Base-by-base conservation (phyloP, 2,329 filamentous ascomycete genomes). In the Penicillium sp. region DNA sequence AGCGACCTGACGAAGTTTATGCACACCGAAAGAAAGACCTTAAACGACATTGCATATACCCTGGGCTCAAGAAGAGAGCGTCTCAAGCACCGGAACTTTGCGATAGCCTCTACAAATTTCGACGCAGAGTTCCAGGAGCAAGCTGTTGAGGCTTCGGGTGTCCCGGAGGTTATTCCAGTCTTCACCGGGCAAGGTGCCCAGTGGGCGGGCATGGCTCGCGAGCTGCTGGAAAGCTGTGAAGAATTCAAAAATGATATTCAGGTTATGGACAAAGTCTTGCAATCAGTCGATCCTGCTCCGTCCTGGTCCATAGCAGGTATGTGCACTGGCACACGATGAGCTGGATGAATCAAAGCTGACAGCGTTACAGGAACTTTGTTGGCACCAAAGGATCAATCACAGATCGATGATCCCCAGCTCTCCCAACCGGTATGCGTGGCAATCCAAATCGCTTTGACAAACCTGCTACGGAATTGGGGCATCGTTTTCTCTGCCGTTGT, bases 351-450 rank as follows among this genome's bases (percentile, higher is more conserved):
- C 5, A 21, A 14, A n/a, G 18, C 5, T 40, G 38, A 14, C 38
- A 21, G 18, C 24, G 24, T 8, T 40, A 5, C 38, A 40, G 38
- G 21, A 40, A 6, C 38, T 18, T 18, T 40, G 5, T 1, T 40
- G 38, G 11, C 38, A 2, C 2, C 38, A 8, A 40, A 53, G 14
- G 34, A 53, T 24, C 56, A 53, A 29, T 43, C 31, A 34, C 31
- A 34, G 31, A 34, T 34, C 31, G 31, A 34, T 34, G 31, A 34
- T 34, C 10, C 31, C 13, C 31, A 11, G 10, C 10, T 53, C 16
- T 52, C 47, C 3, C 63, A 66, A 32, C 58, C 63, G 9, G 10
- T 63, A 5, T 61, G 57, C 27, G 58, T 57, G 1, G 63, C 63
- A 5, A 16, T 66, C 1, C 63, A 66, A 27, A 56, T 66, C 5